These are phyloP conservation scores for Nicotiana tabacum DNA, from an alignment of 257 asterid species.

Conservation along the genomic window DNA sequence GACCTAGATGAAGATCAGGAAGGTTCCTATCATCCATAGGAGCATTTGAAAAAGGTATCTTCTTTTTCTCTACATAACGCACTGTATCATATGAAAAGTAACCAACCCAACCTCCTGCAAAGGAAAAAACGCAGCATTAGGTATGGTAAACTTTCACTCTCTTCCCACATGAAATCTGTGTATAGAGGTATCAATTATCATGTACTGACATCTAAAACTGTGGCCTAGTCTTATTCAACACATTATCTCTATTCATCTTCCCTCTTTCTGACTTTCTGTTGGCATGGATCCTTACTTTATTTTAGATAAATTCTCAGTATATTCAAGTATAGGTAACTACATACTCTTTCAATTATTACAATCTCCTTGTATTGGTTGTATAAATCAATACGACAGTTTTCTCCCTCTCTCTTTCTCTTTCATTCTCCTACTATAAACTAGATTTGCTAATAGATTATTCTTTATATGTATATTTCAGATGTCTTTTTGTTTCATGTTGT, in stretches of 20 bases:
- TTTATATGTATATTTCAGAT: background rate
- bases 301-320: background rate
- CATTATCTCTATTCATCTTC: background rate
- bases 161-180: background rate
- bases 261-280: background rate
- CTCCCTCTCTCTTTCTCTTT: background rate
- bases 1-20: slow-evolving; percentile 94
- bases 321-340: background rate
- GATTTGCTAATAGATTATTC: background rate
- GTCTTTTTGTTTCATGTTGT: background rate
- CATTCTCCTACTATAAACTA: background rate
- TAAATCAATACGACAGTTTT: background rate
- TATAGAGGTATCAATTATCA: background rate
- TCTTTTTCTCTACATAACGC: slow-evolving; percentile 90
- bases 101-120: slow-evolving; percentile 99
- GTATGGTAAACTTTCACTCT: background rate
- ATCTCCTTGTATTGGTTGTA: background rate
- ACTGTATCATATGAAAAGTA: slow-evolving; percentile 92
- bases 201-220: background rate
- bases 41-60: slow-evolving; percentile 79
- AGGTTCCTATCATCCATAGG: slow-evolving; percentile 87
- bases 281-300: background rate
- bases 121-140: slow-evolving; percentile 21
- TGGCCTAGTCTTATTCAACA: background rate
- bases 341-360: background rate